Base-by-base conservation (phyloP, 306 rosid genomes). In the Sphenostylis stenocarpa region DNA sequence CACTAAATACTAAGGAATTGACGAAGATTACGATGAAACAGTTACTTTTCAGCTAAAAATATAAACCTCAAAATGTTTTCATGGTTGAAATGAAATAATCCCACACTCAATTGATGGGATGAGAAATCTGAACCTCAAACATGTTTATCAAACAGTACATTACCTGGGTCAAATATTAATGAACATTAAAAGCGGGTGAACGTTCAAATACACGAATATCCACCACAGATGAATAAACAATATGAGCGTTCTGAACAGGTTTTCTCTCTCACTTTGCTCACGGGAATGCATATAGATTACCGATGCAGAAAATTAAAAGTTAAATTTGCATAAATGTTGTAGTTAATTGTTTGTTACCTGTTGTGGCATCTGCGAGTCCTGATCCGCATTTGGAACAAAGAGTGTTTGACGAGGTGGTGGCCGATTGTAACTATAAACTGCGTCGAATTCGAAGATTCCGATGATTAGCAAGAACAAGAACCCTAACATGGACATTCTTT, bases 361-460 rank as follows among this genome's bases (percentile, higher is more conserved):
- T 67, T 67, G 72, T 19, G 72, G 72, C 38, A 21, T 13, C 15
- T 21, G 0, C 3, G 52, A 1, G 19, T 65, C 52, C 3, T 23
- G 36, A 23, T 43, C 34, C 0, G 38, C 15, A 7, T 41, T 6
- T 4, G 20, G 38, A 14, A 67, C 2, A 24, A 23, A 0, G 14
- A 67, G 34, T 1, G 20, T 67, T 43, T 24, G 1, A 43, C 72
- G 72, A 67, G 72, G 53, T 15, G 72, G 72, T 43, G 72, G 55
- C 23, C 72, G 72, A 23, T 7, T 24, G 38, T 67, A 67, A 43
- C 72, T 11, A 15, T 7, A 43, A 43, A 43, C 72, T 21, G 38
- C 72, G 0, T 67, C 21, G 72, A 67, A 1, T 23, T 43, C 23
- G 72, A 67, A 6, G 72, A 67, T 24, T 67, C 72, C 55, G 72